A percentile compares a stretch with the other conserved stretches of the same genome.
These are phyloP conservation scores for Yarrowia phangngaensis DNA, from an alignment of 805 yeast species.

Conservation along the genomic window DNA sequence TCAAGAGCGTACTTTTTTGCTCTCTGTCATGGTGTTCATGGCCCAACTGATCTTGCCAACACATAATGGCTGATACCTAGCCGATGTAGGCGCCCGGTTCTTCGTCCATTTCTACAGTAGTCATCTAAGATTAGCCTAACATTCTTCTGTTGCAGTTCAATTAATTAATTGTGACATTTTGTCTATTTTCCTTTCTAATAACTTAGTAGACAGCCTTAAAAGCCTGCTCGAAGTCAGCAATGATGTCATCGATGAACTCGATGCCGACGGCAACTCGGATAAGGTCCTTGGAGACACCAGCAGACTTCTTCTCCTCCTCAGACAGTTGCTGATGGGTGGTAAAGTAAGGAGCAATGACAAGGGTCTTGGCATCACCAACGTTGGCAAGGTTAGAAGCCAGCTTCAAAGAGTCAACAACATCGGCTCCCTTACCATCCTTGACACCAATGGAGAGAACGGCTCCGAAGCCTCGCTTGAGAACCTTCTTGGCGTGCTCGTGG, in stretches of 20 bases:
- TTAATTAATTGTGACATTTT: not conserved
- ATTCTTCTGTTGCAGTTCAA: too few species aligned
- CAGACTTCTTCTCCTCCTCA: slow-evolving; percentile 71
- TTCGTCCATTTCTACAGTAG: too few species aligned
- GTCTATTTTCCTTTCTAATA: not conserved
- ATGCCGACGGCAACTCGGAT: slow-evolving; percentile 89
- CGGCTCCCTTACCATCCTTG: slow-evolving; percentile 68
- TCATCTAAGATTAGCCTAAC: too few species aligned
- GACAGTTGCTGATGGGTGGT: slow-evolving; percentile 92
- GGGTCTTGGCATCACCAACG: slow-evolving; percentile 93
- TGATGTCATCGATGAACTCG: slow-evolving; percentile 86
- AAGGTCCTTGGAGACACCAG: slow-evolving; percentile 87
- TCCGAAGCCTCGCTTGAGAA: slow-evolving; percentile 76
- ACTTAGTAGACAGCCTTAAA: slow-evolving; percentile 55
- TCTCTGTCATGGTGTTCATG: not conserved
- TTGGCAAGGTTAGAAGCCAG: slow-evolving; percentile 91
- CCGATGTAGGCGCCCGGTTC: too few species aligned
- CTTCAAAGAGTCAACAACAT: slow-evolving; percentile 76
- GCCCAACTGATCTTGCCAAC: too few species aligned
- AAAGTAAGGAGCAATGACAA: slow-evolving; percentile 92
- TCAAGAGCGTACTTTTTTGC: too few species aligned
- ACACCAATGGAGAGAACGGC: slow-evolving; percentile 89
- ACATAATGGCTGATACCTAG: too few species aligned
- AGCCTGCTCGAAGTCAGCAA: slow-evolving; percentile 83
- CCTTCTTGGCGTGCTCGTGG: slow-evolving; percentile 80